Conservation (phyloP, 139 green algal genomes). For the Coccomyxa sp. region DNA sequence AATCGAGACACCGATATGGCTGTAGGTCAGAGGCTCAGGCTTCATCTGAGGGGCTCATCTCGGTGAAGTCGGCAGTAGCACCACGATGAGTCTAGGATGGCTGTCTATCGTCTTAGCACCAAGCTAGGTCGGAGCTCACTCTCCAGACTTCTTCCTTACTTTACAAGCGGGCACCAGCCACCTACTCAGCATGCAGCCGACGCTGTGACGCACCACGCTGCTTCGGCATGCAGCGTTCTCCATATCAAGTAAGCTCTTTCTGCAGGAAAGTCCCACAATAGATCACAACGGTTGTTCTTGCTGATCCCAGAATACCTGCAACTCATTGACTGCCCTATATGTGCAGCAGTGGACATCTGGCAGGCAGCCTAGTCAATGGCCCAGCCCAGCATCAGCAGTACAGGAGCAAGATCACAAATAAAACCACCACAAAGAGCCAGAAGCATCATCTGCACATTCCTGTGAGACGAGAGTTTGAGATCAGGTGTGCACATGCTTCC, state of each 20-base stretch:
- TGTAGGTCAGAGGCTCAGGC: too few species aligned
- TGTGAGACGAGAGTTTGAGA: not conserved
- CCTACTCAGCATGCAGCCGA: too few species aligned
- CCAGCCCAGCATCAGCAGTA: not conserved
- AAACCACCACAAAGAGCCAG: not conserved
- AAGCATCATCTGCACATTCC: not conserved
- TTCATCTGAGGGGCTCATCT: too few species aligned
- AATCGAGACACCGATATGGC: too few species aligned
- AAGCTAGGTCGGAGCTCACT: too few species aligned
- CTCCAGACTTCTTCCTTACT: too few species aligned
- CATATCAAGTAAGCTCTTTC: not conserved
- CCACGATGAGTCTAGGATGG: too few species aligned
- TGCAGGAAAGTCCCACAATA: not conserved
- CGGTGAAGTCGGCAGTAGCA: too few species aligned
- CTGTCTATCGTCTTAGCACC: too few species aligned
- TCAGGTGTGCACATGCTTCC: not conserved
- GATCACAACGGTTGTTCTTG: not conserved
- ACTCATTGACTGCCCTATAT: not conserved
- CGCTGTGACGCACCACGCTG: too few species aligned
- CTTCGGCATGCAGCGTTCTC: too few species aligned
- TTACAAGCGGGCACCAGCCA: too few species aligned
- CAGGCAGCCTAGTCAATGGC: not conserved
- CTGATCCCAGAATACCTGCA: not conserved
- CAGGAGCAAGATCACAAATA: not conserved
- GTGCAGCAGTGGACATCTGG: not conserved